Percentiles rank a stretch among this genome's conserved stretches.
Evolutionary conservation across 768 basidiomycete genomes (phyloP).

Genomic region (Xerocomellus chrysenteron): DNA sequence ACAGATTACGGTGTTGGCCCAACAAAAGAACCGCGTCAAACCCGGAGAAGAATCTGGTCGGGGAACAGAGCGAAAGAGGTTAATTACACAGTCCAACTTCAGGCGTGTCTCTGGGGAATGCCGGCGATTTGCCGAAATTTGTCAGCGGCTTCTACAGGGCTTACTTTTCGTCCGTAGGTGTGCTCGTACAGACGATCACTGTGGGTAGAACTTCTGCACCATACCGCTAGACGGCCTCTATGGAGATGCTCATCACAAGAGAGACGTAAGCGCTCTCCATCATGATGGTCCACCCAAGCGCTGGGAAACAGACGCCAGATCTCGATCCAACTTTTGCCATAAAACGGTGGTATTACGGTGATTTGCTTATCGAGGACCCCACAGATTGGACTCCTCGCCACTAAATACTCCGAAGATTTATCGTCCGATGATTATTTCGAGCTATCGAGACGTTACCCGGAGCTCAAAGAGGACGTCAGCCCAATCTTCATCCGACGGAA

Average conservation of each 20-base stretch:
- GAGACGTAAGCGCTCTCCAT: neutral
- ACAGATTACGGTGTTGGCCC: neutral
- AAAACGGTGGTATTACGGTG: neutral
- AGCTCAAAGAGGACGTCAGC: constrained; percentile 88
- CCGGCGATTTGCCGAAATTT: constrained; percentile 15
- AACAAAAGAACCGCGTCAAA: neutral
- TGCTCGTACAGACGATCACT: neutral
- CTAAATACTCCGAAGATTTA: constrained; percentile 79
- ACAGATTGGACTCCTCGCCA: constrained; percentile 82
- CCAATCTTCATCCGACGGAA: constrained; percentile 11
- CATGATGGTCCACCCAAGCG: constrained; percentile 10
- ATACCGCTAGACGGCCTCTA: neutral
- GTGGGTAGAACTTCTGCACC: no score
- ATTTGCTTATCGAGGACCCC: constrained; percentile 48
- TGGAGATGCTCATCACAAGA: neutral
- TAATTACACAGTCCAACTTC: neutral
- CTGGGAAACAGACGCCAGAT: constrained; percentile 5
- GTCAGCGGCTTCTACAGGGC: constrained; percentile 2
- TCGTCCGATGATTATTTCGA: constrained; percentile 97
- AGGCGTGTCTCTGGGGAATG: constrained; percentile 7
- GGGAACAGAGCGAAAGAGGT: neutral
- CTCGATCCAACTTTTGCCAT: neutral
- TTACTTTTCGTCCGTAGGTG: constrained; percentile 17
- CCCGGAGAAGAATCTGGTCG: neutral
- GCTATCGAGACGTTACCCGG: constrained; percentile 88